Evolutionary conservation across 345 rosid species (phyloP), one percentile per base, ranked within the genome.

Genomic region (Firmiana major): DNA sequence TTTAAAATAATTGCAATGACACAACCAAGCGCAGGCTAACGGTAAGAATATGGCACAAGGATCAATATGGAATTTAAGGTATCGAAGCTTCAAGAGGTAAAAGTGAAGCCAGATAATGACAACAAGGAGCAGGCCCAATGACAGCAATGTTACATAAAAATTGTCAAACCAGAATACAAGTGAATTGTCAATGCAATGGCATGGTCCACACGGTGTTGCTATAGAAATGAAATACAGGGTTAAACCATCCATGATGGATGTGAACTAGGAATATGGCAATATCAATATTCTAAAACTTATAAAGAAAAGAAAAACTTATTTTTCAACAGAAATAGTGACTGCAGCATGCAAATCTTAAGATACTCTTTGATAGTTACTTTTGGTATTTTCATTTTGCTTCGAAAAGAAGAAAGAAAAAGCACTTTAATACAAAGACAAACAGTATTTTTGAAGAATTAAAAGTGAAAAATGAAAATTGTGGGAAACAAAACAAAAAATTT

Each of bases 91-190:
- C 63, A 34, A 36, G 74, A 6, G 45, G 19, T 6, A 71, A 51
- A 71, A 36, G 0, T 72, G 34, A 19, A 54, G 48, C 9, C 7
- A n/a, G 46, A 53, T 36, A 72, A 34, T 34, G 24, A 28, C n/a
- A 7, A 13, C 75, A 72, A 72, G n/a, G 31, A n/a, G 75, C 45
- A 72, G 31, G 9, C 63, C 34, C n/a, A 72, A 31, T 31, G 75
- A 36, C 59, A 48, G 58, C 16, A 19, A 26, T 48, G 59, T 48
- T 69, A 34, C 73, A 69, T 26, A 26, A 69, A 15, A 48, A 26
- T 15, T 6, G 58, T 21, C 38, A 46, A 13, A 24, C 58, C 40
- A 48, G 31, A 46, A 24, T 69, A 69, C 38, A 28, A 69, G 74
- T 48, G 42, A 17, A 69, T 10, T 67, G 5, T 43, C 54, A 43